A percentile compares a stretch with the other conserved stretches of the same genome.
Evolutionary conservation across 225 moss, liverwort and hornwort genomes (phyloP).

Genomic region (Lunularia cruciata): DNA sequence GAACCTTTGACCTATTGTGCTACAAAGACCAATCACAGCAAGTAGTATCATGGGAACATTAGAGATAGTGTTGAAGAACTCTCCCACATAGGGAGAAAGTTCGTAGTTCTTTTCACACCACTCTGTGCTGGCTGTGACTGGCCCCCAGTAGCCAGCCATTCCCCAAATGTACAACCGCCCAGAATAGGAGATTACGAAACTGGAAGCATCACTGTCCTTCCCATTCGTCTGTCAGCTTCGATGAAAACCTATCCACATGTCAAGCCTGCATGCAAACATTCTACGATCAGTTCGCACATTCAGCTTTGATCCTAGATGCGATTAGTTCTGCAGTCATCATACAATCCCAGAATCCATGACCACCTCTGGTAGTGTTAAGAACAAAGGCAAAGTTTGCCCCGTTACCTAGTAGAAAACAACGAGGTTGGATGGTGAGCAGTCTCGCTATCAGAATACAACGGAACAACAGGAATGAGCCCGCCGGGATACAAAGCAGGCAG

Average conservation of each 20-base stretch:
- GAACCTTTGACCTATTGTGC: slow-evolving; percentile 80
- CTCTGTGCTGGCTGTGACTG: slow-evolving; percentile 86
- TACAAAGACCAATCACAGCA: slow-evolving; percentile 73
- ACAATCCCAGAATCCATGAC: too few species aligned
- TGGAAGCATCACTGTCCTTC: slow-evolving; percentile 26
- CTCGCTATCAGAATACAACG: too few species aligned
- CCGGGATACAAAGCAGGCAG: too few species aligned
- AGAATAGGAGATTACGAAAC: slow-evolving; percentile 22
- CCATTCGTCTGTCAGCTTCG: slow-evolving; percentile 12
- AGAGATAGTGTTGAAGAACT: slow-evolving; percentile 90
- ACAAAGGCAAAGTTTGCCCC: too few species aligned
- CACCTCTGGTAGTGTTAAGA: too few species aligned
- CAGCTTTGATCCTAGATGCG: too few species aligned
- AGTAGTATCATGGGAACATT: slow-evolving; percentile 79
- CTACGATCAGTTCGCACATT: background rate
- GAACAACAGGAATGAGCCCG: too few species aligned
- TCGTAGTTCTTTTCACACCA: slow-evolving; percentile 92
- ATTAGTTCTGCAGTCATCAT: too few species aligned
- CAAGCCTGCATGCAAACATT: slow-evolving; percentile 27
- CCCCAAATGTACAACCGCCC: slow-evolving; percentile 31
- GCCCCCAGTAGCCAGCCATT: slow-evolving; percentile 84
- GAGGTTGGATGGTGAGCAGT: too few species aligned
- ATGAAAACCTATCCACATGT: slow-evolving; percentile 12
- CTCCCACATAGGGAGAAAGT: slow-evolving; percentile 76
- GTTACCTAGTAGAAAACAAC: too few species aligned